These are phyloP conservation scores for Amniculicola lignicola DNA, from an alignment of 495 filamentous ascomycete genomes.

Conservation along the genomic window DNA sequence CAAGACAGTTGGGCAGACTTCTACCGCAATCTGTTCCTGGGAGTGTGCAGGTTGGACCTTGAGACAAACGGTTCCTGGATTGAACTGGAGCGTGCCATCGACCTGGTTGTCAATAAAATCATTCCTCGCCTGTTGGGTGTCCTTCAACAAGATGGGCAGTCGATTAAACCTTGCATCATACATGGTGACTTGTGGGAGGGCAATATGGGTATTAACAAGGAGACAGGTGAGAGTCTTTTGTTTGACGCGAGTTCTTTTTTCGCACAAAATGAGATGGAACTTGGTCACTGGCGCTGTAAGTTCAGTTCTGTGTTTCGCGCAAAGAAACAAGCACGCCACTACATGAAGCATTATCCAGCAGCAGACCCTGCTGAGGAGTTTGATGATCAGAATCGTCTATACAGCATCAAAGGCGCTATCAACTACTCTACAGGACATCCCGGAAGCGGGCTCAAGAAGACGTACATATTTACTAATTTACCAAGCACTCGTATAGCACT, in stretches of 20 bases:
- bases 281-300: conserved; percentile 13
- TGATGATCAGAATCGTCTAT: conserved; percentile 13
- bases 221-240: conserved; percentile 2
- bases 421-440: conserved; percentile 42
- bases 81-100: conserved; percentile 8
- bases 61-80: conserved; percentile 26
- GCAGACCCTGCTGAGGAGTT: conserved; percentile 16
- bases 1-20: conserved; percentile 15
- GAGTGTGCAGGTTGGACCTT: conserved; percentile 25
- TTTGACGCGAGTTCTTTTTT: conserved; percentile 15
- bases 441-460: conserved; percentile 37
- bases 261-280: conserved; percentile 26
- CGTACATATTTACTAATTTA: conserved; percentile 30
- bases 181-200: conserved; percentile 22
- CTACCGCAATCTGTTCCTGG: conserved; percentile 23
- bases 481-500: background rate
- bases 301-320: conserved; percentile 1
- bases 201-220: conserved; percentile 6
- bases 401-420: conserved; percentile 36
- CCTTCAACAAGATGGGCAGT: conserved; percentile 17
- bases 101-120: conserved; percentile 5
- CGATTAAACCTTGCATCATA: conserved; percentile 17
- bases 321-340: conserved; percentile 4
- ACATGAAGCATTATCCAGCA: conserved; percentile 2
- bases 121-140: conserved; percentile 18